Evolutionary conservation across 768 basidiomycete genomes (phyloP), one percentile per base, ranked within the genome.

Genomic region (Boletus tomentosulus): DNA sequence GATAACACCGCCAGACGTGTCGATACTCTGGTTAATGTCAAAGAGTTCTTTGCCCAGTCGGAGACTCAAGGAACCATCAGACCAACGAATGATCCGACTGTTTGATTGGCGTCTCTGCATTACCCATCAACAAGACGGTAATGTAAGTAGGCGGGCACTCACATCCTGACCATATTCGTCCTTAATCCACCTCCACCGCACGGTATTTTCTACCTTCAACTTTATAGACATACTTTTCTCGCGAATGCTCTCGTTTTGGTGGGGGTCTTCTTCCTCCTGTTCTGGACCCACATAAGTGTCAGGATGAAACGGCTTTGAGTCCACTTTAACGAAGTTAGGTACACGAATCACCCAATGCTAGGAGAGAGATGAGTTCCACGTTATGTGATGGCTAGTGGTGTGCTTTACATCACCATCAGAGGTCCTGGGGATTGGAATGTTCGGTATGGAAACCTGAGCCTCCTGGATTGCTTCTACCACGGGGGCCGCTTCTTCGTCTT

Each of bases 121-220:
- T 48, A 35, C 16, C 24, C 35, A 30, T 35, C 44, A 61, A 44
- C 51, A 50, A 22, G 39, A 10, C n/a, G 45, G 28, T 30, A 34
- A 31, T 19, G 1, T 6, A 10, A 27, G 24, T 24, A 24, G 43
- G 30, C 12, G 31, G 39, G 7, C 10, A 78, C 90, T 74, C 63
- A 95, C 95, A 63, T 90, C 87, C 63, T 83, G 74, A 6, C 86
- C 90, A 38, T 77, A 73, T 53, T 79, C 79, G 58, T 89, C 88
- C 66, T 87, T 89, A 1, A 78, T 77, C 97, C 97, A 99, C 62
- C 86, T 84, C 97, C 97, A 99, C 37, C 97, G 81, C 19, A 98
- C 78, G 6, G 94, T 95, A 69, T 97, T 97, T 75, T 93, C 91
- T 8, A 97, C 90, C 60, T 89, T 87, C 46, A 91, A 79, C 66